These are phyloP conservation scores for Beta lomatogona DNA, from an alignment of 179 eudicot species.

Conservation along the genomic window DNA sequence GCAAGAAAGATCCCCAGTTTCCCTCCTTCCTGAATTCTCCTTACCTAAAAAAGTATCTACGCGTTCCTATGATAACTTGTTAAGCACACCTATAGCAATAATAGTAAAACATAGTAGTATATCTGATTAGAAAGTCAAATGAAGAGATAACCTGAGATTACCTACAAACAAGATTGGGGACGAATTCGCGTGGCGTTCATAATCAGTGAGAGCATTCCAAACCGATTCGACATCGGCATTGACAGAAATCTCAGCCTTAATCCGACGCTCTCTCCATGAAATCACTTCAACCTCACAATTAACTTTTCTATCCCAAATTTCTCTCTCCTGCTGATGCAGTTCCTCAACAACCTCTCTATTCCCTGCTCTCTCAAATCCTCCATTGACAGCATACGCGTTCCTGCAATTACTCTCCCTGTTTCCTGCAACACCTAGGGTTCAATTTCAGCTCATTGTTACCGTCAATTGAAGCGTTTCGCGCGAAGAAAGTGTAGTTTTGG, in stretches of 20 bases:
- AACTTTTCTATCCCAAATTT: constrained; percentile 36
- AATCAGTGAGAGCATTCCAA: constrained; percentile 93
- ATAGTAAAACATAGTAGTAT: neutral
- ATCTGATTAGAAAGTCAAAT: neutral
- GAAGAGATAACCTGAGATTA: constrained; percentile 4
- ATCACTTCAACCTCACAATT: constrained; percentile 84
- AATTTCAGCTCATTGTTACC: neutral
- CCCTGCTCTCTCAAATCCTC: constrained; percentile 27
- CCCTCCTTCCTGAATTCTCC: no score
- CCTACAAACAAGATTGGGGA: constrained; percentile 93
- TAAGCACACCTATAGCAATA: neutral
- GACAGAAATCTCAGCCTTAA: constrained; percentile 65
- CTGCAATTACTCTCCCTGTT: neutral
- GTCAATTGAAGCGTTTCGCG: neutral
- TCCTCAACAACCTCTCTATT: constrained; percentile 9
- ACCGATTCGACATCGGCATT: constrained; percentile 74
- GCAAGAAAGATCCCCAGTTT: no score
- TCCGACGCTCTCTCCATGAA: constrained; percentile 89
- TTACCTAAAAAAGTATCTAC: no score
- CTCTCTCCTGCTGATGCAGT: constrained; percentile 32
- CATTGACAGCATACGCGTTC: constrained; percentile 23
- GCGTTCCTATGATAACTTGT: no score
- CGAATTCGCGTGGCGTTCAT: constrained; percentile 90
- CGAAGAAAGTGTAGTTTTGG: neutral
- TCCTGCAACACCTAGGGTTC: constrained; percentile 23